phyloP scores from a whole-genome alignment of 2,329 filamentous ascomycete species.

The Tolypocladium ophioglossoides region DNA sequence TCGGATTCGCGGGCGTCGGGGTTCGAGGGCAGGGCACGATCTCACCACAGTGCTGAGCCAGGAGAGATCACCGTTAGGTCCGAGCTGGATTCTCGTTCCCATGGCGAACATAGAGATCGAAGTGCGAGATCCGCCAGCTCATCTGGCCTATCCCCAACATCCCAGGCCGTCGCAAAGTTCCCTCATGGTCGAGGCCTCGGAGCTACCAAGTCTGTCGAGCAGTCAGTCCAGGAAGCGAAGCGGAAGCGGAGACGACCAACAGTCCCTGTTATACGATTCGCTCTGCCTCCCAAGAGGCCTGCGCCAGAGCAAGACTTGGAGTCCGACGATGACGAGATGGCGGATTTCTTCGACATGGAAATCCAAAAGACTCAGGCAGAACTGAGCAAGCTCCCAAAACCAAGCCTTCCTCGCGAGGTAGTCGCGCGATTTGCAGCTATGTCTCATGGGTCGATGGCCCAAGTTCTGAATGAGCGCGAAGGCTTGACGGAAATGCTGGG shows the following conservation, averaged over 20 bases:
- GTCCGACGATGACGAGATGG: constrained; percentile 49
- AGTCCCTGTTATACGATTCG: constrained; percentile 25
- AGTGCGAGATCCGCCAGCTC: not conserved
- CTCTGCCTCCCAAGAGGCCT: constrained; percentile 26
- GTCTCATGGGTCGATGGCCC: constrained; percentile 37
- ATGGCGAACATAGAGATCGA: not conserved
- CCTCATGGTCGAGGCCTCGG: not conserved
- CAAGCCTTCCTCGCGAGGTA: constrained; percentile 26
- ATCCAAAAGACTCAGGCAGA: constrained; percentile 41
- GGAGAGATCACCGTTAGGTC: constrained; percentile 33
- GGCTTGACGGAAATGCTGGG: constrained; percentile 32
- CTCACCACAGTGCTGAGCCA: constrained; percentile 33
- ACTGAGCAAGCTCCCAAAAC: constrained; percentile 34
- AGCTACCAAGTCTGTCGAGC: not conserved
- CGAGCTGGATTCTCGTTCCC: constrained; percentile 27
- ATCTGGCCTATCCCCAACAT: not conserved
- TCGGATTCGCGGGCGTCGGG: constrained; percentile 25
- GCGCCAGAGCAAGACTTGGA: constrained; percentile 25
- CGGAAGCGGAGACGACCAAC: constrained; percentile 16
- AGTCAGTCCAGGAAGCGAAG: constrained; percentile 2
- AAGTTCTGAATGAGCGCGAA: constrained; percentile 34
- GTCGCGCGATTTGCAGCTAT: constrained; percentile 35
- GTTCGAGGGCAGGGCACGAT: constrained; percentile 24
- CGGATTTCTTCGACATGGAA: constrained; percentile 42
- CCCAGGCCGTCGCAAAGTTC: not conserved